Evolutionary conservation across 2,329 filamentous ascomycete species (phyloP).

Genomic region (Peltaster fructicola): DNA sequence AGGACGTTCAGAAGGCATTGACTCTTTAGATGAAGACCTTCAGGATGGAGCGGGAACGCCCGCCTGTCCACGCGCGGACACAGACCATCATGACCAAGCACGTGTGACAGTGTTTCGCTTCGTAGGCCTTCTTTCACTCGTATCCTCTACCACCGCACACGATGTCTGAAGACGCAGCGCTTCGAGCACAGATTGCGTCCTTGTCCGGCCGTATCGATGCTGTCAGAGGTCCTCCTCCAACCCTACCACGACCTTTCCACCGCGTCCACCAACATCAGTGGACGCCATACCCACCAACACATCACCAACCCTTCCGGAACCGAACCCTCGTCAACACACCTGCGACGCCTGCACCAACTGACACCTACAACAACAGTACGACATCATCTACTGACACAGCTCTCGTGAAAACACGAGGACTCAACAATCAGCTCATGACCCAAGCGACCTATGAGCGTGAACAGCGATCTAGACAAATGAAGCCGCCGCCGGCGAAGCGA

Average conservation of each 20-base stretch:
- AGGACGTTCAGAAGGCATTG: too few relatives aligned
- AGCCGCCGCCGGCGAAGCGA: too few relatives aligned
- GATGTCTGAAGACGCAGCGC: conserved; percentile 13
- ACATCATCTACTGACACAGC: conserved; percentile 19
- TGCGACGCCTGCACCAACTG: conserved; percentile 3
- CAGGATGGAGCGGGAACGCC: too few relatives aligned
- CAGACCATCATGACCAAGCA: too few relatives aligned
- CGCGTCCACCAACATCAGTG: conserved; percentile 7
- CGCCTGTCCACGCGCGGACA: too few relatives aligned
- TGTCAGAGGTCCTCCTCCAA: too few relatives aligned
- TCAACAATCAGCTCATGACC: conserved; percentile 75
- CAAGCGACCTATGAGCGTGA: conserved; percentile 61
- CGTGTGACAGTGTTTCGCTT: too few relatives aligned
- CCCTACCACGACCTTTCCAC: too few relatives aligned
- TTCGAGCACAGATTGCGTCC: conserved; percentile 14
- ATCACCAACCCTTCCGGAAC: conserved; percentile 30
- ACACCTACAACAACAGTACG: conserved; percentile 7
- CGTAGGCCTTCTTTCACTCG: too few relatives aligned
- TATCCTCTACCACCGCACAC: too few relatives aligned
- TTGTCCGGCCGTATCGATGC: conserved; percentile 15
- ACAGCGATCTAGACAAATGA: too few relatives aligned
- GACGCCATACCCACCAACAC: conserved; percentile 13
- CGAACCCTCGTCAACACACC: conserved; percentile 38
- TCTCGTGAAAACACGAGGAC: conserved; percentile 55
- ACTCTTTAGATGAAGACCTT: too few relatives aligned